Percentiles rank a stretch among this genome's conserved stretches.
phyloP scores from a whole-genome alignment of 805 yeast species.

The Saccharomycopsis amapae region DNA sequence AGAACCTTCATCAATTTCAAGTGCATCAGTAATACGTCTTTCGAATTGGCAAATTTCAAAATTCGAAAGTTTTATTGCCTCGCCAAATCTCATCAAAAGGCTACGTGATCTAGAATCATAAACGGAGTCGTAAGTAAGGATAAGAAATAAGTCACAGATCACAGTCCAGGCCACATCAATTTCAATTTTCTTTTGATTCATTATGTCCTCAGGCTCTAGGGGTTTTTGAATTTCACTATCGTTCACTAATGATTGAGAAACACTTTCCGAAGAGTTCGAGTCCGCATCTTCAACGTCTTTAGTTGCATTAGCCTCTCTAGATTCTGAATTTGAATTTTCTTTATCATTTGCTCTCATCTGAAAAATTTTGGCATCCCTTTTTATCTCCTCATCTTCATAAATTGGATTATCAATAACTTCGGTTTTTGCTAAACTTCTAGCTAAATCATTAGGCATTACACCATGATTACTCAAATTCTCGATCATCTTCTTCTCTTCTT shows the following conservation, averaged over 20 bases:
- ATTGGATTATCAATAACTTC: slow-evolving; percentile 47
- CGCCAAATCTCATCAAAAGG: slow-evolving; percentile 62
- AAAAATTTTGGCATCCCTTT: slow-evolving; percentile 13
- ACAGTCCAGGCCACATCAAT: slow-evolving; percentile 90
- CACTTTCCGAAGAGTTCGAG: slow-evolving; percentile 9
- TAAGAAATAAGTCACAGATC: slow-evolving; percentile 80
- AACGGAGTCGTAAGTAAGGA: slow-evolving; percentile 71
- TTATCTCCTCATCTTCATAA: slow-evolving; percentile 24
- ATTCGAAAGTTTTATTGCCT: slow-evolving; percentile 46
- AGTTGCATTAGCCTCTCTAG: slow-evolving; percentile 10
- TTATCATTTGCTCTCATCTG: slow-evolving; percentile 3
- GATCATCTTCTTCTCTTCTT: slow-evolving; percentile 81
- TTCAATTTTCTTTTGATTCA: slow-evolving; percentile 36
- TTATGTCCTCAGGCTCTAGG: slow-evolving; percentile 27
- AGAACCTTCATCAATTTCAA: slow-evolving; percentile 79
- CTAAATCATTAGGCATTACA: slow-evolving; percentile 63
- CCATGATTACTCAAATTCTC: slow-evolving; percentile 82
- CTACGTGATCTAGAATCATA: slow-evolving; percentile 89
- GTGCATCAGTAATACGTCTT: slow-evolving; percentile 78
- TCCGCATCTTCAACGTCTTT: slow-evolving; percentile 18
- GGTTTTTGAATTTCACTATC: background rate
- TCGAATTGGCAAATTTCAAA: slow-evolving; percentile 84
- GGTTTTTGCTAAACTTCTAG: slow-evolving; percentile 49
- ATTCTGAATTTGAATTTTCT: slow-evolving; percentile 9
- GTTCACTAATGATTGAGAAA: background rate